Evolutionary conservation across 2,329 filamentous ascomycete genomes (phyloP).

Genomic region (Zymoseptoria ardabiliae): DNA sequence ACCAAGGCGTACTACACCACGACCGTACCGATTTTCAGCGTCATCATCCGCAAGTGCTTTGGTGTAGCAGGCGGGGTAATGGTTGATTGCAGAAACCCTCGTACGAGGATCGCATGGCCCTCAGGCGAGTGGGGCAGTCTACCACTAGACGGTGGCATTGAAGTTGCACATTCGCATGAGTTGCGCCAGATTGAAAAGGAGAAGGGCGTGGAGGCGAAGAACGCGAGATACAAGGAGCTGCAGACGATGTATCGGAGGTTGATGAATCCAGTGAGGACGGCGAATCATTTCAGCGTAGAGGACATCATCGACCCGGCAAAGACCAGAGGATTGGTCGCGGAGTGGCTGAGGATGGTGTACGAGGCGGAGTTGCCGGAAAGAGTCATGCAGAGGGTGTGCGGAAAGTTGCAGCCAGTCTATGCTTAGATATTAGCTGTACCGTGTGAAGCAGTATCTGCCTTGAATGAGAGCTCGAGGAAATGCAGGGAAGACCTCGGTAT

Average conservation of each 20-base stretch:
- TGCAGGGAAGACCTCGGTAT: not conserved
- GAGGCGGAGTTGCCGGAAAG: constrained; percentile 45
- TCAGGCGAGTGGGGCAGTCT: constrained; percentile 56
- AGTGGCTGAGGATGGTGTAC: constrained; percentile 52
- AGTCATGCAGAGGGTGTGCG: constrained; percentile 35
- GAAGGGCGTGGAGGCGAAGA: constrained; percentile 41
- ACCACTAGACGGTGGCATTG: constrained; percentile 57
- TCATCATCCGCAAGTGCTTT: constrained; percentile 55
- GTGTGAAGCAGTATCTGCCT: not conserved
- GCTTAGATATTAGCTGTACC: constrained; percentile 10
- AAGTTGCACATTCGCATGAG: constrained; percentile 56
- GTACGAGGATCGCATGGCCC: constrained; percentile 57
- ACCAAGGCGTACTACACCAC: constrained; percentile 56
- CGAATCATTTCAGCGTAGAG: constrained; percentile 56
- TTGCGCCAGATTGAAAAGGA: constrained; percentile 48
- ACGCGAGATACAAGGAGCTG: constrained; percentile 48
- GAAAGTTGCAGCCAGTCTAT: constrained; percentile 27
- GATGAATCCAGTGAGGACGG: constrained; percentile 59
- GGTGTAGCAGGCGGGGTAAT: constrained; percentile 60
- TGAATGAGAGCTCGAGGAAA: not conserved
- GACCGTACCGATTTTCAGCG: constrained; percentile 55
- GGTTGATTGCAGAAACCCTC: constrained; percentile 54
- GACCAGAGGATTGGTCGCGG: constrained; percentile 48
- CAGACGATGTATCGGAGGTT: constrained; percentile 53
- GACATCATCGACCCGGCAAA: constrained; percentile 58